Evolutionary conservation across 2,329 filamentous ascomycete genomes (phyloP).

Genomic region (Talaromyces sp.): DNA sequence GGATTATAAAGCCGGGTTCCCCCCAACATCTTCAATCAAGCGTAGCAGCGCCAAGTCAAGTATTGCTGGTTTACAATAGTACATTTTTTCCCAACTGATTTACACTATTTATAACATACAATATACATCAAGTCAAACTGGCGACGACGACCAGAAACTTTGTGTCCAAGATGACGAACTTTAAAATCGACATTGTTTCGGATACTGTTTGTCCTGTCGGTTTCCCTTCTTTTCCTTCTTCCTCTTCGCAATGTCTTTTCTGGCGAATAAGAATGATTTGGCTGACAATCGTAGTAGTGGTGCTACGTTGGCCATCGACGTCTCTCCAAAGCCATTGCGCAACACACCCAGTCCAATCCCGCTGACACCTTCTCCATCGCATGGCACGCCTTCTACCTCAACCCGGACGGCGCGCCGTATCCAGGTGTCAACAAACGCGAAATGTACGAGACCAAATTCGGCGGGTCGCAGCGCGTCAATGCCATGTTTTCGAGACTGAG

Average conservation of each 20-base stretch:
- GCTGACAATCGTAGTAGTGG: slow-evolving; percentile 35
- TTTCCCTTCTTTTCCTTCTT: background rate
- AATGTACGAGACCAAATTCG: slow-evolving; percentile 61
- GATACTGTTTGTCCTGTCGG: slow-evolving; percentile 70
- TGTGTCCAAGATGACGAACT: slow-evolving; percentile 58
- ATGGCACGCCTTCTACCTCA: slow-evolving; percentile 79
- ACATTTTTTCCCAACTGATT: background rate
- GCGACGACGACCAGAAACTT: background rate
- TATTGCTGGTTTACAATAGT: background rate
- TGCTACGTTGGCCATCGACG: slow-evolving; percentile 78
- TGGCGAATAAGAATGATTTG: background rate
- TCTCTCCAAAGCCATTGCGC: slow-evolving; percentile 65
- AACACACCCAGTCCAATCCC: slow-evolving; percentile 61
- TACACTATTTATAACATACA: background rate
- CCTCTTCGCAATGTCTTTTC: background rate
- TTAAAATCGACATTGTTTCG: slow-evolving; percentile 73
- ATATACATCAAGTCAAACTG: background rate
- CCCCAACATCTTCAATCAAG: background rate
- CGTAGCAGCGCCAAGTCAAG: background rate
- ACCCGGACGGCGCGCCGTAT: slow-evolving; percentile 57
- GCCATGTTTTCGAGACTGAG: slow-evolving; percentile 57
- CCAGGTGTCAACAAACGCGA: slow-evolving; percentile 50
- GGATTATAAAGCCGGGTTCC: background rate
- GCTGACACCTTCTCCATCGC: slow-evolving; percentile 67
- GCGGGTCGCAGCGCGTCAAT: slow-evolving; percentile 51